Percentiles rank a stretch among this genome's conserved stretches.
phyloP scores from a whole-genome alignment of 2,329 filamentous ascomycete genomes.

The Davidsoniella neocaledoniae region DNA sequence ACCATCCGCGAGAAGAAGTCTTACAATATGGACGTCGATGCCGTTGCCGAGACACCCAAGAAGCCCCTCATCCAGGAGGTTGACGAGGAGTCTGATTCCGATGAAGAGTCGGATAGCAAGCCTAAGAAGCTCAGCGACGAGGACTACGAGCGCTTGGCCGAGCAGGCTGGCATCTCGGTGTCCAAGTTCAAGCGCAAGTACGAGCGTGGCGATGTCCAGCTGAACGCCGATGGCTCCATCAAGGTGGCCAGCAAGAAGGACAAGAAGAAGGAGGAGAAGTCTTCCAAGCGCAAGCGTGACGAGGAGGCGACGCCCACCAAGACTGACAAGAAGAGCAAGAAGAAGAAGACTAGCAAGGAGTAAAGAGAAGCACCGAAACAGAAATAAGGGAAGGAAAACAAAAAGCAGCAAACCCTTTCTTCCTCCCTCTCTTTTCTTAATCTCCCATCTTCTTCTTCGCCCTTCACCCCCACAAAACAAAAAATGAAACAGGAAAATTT shows the following conservation, averaged over 20 bases:
- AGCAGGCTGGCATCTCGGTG: slow-evolving; percentile 50
- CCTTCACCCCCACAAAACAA: background rate
- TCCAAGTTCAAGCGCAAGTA: slow-evolving; percentile 67
- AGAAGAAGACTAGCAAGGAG: slow-evolving; percentile 23
- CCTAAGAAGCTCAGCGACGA: slow-evolving; percentile 18
- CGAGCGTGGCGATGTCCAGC: slow-evolving; percentile 55
- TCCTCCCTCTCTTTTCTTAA: slow-evolving; percentile 1
- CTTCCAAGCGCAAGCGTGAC: slow-evolving; percentile 48
- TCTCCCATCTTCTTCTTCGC: background rate
- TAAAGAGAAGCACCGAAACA: slow-evolving; percentile 3
- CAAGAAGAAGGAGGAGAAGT: slow-evolving; percentile 53
- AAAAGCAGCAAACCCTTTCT: background rate
- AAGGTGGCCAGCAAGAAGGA: slow-evolving; percentile 60
- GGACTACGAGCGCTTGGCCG: slow-evolving; percentile 37
- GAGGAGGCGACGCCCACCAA: slow-evolving; percentile 33
- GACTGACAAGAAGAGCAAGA: slow-evolving; percentile 40
- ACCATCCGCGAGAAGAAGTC: slow-evolving; percentile 83
- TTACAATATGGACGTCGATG: slow-evolving; percentile 91
- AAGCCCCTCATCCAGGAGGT: slow-evolving; percentile 33
- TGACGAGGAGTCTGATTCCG: slow-evolving; percentile 22
- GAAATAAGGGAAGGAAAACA: too few species aligned
- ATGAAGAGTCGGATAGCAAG: slow-evolving; percentile 19
- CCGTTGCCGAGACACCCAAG: slow-evolving; percentile 36
- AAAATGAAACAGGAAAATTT: too few species aligned
- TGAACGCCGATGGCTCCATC: slow-evolving; percentile 48